Base-by-base conservation (phyloP, 1,139 yeast genomes). In the Candida pseudocylindracea region DNA sequence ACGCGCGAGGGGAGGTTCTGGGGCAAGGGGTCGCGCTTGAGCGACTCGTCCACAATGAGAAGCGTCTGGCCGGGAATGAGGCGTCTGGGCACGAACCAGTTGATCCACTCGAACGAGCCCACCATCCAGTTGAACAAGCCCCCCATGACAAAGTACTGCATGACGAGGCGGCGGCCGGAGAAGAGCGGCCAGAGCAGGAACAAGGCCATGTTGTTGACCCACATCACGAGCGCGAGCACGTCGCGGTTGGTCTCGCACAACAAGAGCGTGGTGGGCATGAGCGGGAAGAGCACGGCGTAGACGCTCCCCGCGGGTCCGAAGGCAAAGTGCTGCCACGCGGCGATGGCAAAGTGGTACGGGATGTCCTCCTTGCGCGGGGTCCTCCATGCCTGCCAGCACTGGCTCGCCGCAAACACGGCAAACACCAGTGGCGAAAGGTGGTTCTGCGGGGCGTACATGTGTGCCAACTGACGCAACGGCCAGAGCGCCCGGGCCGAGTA, bases 271-370 rank as follows among this genome's bases (percentile, higher is more conserved):
- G 81, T 68, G 4, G 98, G 98, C 43, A 88, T 50, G 38, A 91
- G 59, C 1, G 98, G 96, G 2, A 91, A 63, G 36, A 91, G 55
- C 5, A 91, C 85, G 0, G 72, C 54, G 52, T 88, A 80, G 49
- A 88, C 98, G 49, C 91, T 98, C 4, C 88, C 98, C 49, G 88
- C 96, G 56, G 81, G 91, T 24, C 93, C 76, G 47, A 88, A 88
- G 33, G 91, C 57, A 48, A 63, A 91, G 48, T 88, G 91, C 0
- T 92, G 75, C 72, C 92, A 66, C 0, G 98, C 71, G 36, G 88
- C 72, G 1, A 83, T 73, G 1, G 85, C 69, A 36, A 88, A 65
- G 1, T 91, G 85, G 67, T 81, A 80, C 9, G 59, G 43, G 32
- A 58, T 39, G 2, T 36, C 72, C 64, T 2, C 6, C 6, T 15